These are phyloP conservation scores for Alloteropsis semialata DNA, from an alignment of 176 grass and related monocot genomes.

Conservation along the genomic window DNA sequence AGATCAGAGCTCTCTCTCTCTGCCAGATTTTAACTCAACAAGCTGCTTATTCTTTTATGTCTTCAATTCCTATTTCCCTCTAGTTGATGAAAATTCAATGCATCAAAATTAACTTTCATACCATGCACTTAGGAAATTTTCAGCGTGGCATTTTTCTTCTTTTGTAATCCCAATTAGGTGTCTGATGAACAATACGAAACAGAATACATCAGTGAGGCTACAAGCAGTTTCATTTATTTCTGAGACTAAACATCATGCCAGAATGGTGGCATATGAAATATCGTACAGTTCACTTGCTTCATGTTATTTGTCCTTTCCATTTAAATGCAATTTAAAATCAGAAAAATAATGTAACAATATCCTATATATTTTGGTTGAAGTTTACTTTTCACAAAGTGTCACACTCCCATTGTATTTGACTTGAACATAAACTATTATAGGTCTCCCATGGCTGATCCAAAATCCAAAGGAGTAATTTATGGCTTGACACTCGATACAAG, in stretches of 20 bases:
- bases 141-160: background rate
- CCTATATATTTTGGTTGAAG: background rate
- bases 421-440: constrained; percentile 37
- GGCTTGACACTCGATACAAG: constrained; percentile 88
- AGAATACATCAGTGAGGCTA: background rate
- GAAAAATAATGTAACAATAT: background rate
- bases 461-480: constrained; percentile 86
- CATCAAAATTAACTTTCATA: background rate
- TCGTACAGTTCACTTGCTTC: background rate
- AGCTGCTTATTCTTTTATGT: background rate
- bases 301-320: background rate
- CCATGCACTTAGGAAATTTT: background rate
- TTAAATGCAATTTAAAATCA: background rate
- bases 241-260: background rate
- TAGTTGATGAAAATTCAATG: background rate
- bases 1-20: background rate
- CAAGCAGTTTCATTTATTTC: background rate
- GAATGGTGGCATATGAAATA: background rate
- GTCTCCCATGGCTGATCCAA: constrained; percentile 91
- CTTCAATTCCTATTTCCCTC: background rate
- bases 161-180: background rate
- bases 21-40: background rate
- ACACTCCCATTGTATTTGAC: background rate
- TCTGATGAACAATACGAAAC: background rate
- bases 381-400: background rate